Evolutionary conservation across 2,329 filamentous ascomycete genomes (phyloP), one percentile per base, ranked within the genome.

Genomic region (Fusarium pseudograminearum): DNA sequence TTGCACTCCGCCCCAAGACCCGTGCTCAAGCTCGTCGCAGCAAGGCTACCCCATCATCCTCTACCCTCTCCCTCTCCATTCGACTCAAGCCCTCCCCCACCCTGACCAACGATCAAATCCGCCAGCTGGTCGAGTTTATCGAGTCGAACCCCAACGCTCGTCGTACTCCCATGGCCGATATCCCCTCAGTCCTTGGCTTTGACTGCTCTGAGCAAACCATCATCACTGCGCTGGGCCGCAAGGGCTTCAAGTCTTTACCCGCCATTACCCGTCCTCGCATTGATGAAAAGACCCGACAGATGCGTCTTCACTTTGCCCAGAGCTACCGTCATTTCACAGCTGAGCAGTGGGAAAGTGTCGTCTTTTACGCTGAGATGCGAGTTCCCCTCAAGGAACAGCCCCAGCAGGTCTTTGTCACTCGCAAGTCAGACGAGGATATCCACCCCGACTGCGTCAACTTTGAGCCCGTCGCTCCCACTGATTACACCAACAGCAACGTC

Each of bases 281-380:
- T 46, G 24, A 46, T 36, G 51, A 70, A 20, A 20, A 55, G 24
- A 42, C 40, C n/a, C 58, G 59, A 14, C 34, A 60, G 30, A 44
- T 57, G 20, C 67, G 67, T 8, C 58, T 70, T 5, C 26, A 38
- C n/a, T 70, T 64, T 24, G 67, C 67, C 18, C 34, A 26, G 1
- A 24, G 41, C 12, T 67, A 71, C 41, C 34, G 57, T 41, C 31
- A 65, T 10, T 70, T 63, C 58, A 70, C 58, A 14, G 11, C 48
- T 10, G 67, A 71, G 9, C 51, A 70, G 31, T 70, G 67, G 67
- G 36, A 57, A 28, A 60, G 50, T 7, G 59, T 70, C 34, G 30
- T 71, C 2, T 70, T 67, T 44, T 46, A 60, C 38, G 47, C 22
- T 10, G 59, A 71, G n/a, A 47, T 45, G 16, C 46, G 26, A 7